A percentile compares a stretch with the other conserved stretches of the same genome.
These are phyloP conservation scores for Rubroshorea leprosula DNA, from an alignment of 345 rosid genomes.

Conservation along the genomic window DNA sequence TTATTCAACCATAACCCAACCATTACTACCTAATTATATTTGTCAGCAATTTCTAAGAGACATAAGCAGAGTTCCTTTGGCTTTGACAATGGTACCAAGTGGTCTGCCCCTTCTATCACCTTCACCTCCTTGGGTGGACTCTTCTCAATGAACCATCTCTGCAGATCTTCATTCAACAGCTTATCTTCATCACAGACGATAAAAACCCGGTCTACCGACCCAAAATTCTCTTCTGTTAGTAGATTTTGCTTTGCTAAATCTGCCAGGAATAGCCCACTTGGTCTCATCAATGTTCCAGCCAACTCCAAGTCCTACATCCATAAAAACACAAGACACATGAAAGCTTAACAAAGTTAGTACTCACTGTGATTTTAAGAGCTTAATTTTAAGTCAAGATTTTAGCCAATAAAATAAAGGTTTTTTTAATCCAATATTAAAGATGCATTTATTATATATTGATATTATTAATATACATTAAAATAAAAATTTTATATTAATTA, in stretches of 20 bases:
- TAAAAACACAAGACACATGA: background rate
- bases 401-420: no score
- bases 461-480: no score
- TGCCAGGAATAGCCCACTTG: background rate
- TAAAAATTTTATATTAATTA: no score
- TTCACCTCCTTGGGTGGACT: slow-evolving; percentile 13
- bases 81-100: slow-evolving; percentile 20
- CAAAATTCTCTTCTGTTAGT: slow-evolving; percentile 16
- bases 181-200: slow-evolving; percentile 10
- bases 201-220: slow-evolving; percentile 15
- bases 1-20: no score
- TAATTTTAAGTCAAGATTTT: no score
- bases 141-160: slow-evolving; percentile 12
- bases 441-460: no score
- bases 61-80: slow-evolving; percentile 12
- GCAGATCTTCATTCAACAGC: slow-evolving; percentile 10
- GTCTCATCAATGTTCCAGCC: slow-evolving; percentile 11
- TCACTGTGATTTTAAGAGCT: no score
- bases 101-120: slow-evolving; percentile 13
- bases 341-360: no score
- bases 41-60: slow-evolving; percentile 12
- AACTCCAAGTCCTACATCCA: slow-evolving; percentile 19
- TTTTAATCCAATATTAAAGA: no score
- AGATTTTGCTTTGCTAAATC: slow-evolving; percentile 11
- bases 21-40: no score